phyloP scores from a whole-genome alignment of 257 asterid species.

The Voacanga thouarsii region DNA sequence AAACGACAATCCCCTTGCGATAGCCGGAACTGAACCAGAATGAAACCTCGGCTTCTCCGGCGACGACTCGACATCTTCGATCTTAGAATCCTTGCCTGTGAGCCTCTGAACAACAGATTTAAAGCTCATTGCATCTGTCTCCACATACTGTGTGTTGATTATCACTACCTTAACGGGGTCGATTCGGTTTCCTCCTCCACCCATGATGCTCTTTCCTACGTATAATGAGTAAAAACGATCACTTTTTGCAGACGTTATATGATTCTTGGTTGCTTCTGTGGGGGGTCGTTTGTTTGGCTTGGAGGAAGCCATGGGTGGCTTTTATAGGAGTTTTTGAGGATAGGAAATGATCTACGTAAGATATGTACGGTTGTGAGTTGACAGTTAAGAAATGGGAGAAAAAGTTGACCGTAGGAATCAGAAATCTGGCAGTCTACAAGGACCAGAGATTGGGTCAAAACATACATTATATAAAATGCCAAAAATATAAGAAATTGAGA shows the following conservation, averaged over 20 bases:
- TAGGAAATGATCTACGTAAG: not conserved
- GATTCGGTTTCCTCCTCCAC: not conserved
- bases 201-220: not conserved
- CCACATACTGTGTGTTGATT: constrained; percentile 44
- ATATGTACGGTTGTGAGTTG: not conserved
- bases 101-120: constrained; percentile 47
- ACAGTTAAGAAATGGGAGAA: constrained; percentile 6
- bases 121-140: constrained; percentile 39
- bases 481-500: constrained; percentile 14
- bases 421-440: constrained; percentile 29
- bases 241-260: not conserved
- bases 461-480: not conserved
- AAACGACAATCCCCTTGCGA: constrained; percentile 36
- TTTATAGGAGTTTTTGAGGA: constrained; percentile 2
- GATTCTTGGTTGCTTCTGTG: not conserved
- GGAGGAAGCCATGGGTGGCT: not conserved
- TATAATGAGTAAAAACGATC: not conserved
- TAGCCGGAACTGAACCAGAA: not conserved
- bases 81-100: constrained; percentile 41
- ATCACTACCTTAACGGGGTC: constrained; percentile 39
- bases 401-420: constrained; percentile 42
- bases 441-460: constrained; percentile 40
- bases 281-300: not conserved
- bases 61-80: constrained; percentile 1
- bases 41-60: constrained; percentile 4